Percentiles rank a stretch among this genome's conserved stretches.
These are phyloP conservation scores for Gardenia jasminoides DNA, from an alignment of 257 asterid species.

Conservation along the genomic window DNA sequence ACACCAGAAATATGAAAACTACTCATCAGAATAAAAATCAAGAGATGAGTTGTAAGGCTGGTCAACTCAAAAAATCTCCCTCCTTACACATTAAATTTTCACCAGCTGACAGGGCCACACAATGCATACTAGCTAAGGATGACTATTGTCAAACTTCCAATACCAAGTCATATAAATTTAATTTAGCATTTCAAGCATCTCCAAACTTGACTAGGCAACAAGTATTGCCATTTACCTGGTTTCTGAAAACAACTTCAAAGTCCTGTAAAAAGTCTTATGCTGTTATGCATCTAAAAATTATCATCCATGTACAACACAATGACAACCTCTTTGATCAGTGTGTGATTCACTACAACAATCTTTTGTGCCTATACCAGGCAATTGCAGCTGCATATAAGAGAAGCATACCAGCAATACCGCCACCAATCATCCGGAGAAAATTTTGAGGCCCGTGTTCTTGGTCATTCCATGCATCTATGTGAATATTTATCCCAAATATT, in stretches of 20 bases:
- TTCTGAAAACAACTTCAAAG: not conserved
- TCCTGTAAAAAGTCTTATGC: not conserved
- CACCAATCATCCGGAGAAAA: constrained; percentile 59
- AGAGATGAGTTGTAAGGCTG: not conserved
- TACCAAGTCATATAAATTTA: not conserved
- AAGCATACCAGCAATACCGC: constrained; percentile 22
- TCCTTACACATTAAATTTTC: not conserved
- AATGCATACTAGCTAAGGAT: not conserved
- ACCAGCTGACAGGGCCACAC: not conserved
- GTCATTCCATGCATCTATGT: constrained; percentile 35
- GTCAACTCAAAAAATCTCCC: not conserved
- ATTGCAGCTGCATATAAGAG: constrained; percentile 29
- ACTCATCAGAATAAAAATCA: constrained; percentile 6
- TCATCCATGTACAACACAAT: not conserved
- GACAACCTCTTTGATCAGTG: not conserved
- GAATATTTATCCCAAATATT: constrained; percentile 50
- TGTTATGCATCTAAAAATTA: not conserved
- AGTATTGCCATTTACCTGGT: not conserved
- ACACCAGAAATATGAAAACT: not conserved
- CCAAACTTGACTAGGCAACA: not conserved
- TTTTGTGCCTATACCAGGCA: constrained; percentile 48
- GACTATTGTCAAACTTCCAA: not conserved
- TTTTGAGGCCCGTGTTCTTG: constrained; percentile 27
- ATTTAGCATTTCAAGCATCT: not conserved
- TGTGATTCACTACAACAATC: constrained; percentile 39